A percentile compares a stretch with the other conserved stretches of the same genome.
Conservation (phyloP, 2,329 filamentous ascomycete species). For the Hymenoscyphus linearis region DNA sequence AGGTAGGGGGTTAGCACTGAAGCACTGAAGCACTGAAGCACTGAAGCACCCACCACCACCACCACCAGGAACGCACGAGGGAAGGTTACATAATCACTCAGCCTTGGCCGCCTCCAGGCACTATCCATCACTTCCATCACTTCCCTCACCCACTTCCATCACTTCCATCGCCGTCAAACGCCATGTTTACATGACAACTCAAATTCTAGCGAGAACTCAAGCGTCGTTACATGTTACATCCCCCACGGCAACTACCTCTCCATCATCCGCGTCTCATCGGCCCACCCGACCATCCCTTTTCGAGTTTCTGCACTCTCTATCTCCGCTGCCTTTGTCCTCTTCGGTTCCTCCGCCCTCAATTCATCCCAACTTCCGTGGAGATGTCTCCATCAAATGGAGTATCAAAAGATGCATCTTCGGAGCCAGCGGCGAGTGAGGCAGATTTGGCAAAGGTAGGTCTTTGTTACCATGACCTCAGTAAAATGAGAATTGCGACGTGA, state of each 20-base stretch:
- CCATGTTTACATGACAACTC: neutral
- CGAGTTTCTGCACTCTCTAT: neutral
- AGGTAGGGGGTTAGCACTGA: no score
- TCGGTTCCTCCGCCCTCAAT: neutral
- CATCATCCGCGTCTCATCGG: neutral
- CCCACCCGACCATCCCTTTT: neutral
- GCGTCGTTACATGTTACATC: neutral
- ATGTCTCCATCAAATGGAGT: neutral
- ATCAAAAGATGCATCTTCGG: neutral
- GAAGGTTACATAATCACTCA: neutral
- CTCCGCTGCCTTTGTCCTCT: neutral
- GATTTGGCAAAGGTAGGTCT: slow-evolving; percentile 1
- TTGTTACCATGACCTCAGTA: neutral
- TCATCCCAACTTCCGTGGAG: neutral
- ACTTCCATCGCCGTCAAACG: neutral
- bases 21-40: no score
- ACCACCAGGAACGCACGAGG: no score
- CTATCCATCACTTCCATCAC: neutral
- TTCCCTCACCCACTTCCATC: no score
- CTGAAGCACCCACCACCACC: no score
- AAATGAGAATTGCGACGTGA: neutral
- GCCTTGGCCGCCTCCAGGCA: neutral
- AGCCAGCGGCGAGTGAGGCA: neutral
- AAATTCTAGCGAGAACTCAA: neutral
- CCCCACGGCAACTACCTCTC: neutral